Evolutionary conservation across 2,329 filamentous ascomycete genomes (phyloP).

Genomic region (Stagonosporopsis vannaccii): DNA sequence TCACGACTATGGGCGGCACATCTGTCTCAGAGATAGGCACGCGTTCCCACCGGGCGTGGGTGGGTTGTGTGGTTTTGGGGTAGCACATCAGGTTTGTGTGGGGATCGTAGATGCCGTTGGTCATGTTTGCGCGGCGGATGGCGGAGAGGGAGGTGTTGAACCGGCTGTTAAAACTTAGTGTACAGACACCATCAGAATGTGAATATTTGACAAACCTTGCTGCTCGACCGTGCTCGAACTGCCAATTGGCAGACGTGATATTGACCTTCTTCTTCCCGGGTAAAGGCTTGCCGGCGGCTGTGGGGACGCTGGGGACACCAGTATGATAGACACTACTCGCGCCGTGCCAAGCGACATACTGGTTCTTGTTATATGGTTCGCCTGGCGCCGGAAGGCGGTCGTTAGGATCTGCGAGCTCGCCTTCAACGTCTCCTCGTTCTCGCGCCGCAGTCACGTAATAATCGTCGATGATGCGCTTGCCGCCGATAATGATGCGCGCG

Average conservation of each 20-base stretch:
- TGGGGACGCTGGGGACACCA: constrained; percentile 76
- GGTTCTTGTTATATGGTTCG: constrained; percentile 96
- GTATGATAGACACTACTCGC: constrained; percentile 96
- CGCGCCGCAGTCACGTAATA: constrained; percentile 81
- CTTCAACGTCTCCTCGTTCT: constrained; percentile 81
- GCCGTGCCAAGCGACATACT: constrained; percentile 98
- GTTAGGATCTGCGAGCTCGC: constrained; percentile 88
- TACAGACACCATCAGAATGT: neutral
- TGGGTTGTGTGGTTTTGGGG: constrained; percentile 87
- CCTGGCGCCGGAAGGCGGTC: constrained; percentile 78
- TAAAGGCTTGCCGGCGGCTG: constrained; percentile 73
- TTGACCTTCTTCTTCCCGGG: constrained; percentile 84
- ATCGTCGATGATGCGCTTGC: constrained; percentile 84
- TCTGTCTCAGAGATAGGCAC: constrained; percentile 57
- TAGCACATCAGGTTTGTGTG: constrained; percentile 94
- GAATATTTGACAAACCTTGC: constrained; percentile 71
- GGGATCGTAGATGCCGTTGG: constrained; percentile 82
- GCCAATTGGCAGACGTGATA: constrained; percentile 95
- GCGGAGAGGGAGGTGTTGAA: constrained; percentile 81
- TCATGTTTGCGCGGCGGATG: constrained; percentile 71
- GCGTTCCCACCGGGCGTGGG: constrained; percentile 82
- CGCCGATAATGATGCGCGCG: constrained; percentile 90
- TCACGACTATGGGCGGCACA: constrained; percentile 65
- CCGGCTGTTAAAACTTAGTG: constrained; percentile 62
- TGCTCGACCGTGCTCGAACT: constrained; percentile 90